These are phyloP conservation scores for Solanum rostratum DNA, from an alignment of 257 asterid species.

Conservation along the genomic window DNA sequence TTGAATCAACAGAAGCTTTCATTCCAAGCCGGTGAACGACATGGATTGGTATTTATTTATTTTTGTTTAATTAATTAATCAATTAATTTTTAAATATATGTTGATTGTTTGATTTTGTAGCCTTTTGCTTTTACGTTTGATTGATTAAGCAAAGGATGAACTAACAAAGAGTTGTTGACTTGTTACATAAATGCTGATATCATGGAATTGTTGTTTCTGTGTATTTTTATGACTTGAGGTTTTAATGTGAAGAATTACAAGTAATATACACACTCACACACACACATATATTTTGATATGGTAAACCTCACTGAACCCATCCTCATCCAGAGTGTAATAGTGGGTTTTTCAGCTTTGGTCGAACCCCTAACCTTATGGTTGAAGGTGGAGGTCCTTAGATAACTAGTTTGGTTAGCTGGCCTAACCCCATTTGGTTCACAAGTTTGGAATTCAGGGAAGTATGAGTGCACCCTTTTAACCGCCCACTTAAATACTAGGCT, in stretches of 20 bases:
- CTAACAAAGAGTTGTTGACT: not conserved
- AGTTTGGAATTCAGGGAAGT: not conserved
- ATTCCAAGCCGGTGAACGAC: conserved; percentile 14
- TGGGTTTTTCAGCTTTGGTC: not conserved
- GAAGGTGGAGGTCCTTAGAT: not conserved
- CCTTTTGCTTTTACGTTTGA: not conserved
- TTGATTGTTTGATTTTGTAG: not conserved
- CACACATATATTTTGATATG: not conserved
- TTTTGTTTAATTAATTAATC: not conserved
- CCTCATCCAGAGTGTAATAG: not conserved
- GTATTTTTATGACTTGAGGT: not conserved
- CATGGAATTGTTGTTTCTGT: not conserved
- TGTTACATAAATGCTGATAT: not conserved
- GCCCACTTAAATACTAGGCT: not conserved
- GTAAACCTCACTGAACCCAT: not conserved
- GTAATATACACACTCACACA: not conserved
- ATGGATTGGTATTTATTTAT: conserved; percentile 2
- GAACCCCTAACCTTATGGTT: not conserved
- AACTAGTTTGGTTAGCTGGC: not conserved
- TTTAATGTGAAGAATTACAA: not conserved
- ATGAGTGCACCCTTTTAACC: not conserved
- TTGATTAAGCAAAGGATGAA: not conserved
- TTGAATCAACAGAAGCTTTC: conserved; percentile 14
- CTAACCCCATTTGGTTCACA: not conserved
- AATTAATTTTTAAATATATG: not conserved